phyloP scores from a whole-genome alignment of 768 basidiomycete genomes.

The Boletus rufocinnamomeus region DNA sequence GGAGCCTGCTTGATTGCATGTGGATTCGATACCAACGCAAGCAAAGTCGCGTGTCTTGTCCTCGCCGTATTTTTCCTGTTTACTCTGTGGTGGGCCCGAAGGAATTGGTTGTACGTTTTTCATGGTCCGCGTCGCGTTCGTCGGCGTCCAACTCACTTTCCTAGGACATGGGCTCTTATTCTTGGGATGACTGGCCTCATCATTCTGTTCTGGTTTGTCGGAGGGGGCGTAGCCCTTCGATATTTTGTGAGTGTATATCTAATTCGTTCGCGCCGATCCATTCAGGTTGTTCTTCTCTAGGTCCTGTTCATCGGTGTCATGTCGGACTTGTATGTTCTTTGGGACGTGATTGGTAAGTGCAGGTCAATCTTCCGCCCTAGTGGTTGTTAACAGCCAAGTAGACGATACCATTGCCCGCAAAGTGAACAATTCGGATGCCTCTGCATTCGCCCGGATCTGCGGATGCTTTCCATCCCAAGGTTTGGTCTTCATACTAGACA shows the following conservation, averaged over 20 bases:
- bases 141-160: neutral
- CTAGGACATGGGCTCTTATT: slow-evolving; percentile 77
- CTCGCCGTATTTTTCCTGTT: slow-evolving; percentile 85
- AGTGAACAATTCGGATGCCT: slow-evolving; percentile 86
- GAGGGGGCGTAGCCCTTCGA: slow-evolving; percentile 69
- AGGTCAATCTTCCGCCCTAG: neutral
- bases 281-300: slow-evolving; percentile 35
- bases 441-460: slow-evolving; percentile 79
- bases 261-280: neutral
- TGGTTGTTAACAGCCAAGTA: slow-evolving; percentile 25
- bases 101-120: slow-evolving; percentile 64
- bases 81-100: slow-evolving; percentile 86
- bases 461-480: slow-evolving; percentile 86
- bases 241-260: slow-evolving; percentile 57
- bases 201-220: slow-evolving; percentile 83
- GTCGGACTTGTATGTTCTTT: slow-evolving; percentile 85
- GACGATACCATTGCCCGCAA: slow-evolving; percentile 86
- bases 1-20: slow-evolving; percentile 86
- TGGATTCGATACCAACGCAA: slow-evolving; percentile 87
- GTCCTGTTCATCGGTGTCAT: slow-evolving; percentile 83
- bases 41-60: slow-evolving; percentile 78
- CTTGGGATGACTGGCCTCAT: slow-evolving; percentile 78
- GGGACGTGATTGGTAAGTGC: slow-evolving; percentile 81
- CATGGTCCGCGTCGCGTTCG: too few species aligned
- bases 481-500: slow-evolving; percentile 24